Evolutionary conservation across 345 rosid species (phyloP), one percentile per base, ranked within the genome.

Genomic region (Salix suchowensis): DNA sequence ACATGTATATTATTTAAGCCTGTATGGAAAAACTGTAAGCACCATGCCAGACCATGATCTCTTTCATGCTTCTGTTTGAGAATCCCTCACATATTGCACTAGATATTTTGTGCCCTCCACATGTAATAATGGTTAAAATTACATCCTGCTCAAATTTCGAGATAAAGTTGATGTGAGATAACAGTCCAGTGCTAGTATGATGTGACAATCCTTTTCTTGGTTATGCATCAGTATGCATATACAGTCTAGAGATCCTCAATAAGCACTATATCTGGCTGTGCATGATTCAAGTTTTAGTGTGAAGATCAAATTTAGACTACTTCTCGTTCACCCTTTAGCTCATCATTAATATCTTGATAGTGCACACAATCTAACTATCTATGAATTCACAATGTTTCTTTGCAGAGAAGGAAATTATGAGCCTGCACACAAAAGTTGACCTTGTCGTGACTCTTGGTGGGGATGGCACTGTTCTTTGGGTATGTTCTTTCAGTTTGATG

Each of bases 391-490:
- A 24, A 46, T 21, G 1, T 84, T 82, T 76, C 71, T 73, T 76
- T 83, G 68, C 92, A 96, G 99, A 94, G 70, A 73, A 80, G 69
- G 97, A 94, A 78, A 84, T 96, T 82, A 82, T 71, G 65, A 90
- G 71, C 50, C 89, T 96, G 76, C 98, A 94, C 84, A 79, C 89
- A 46, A 88, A 92, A 81, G 94, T 96, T 78, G 99, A 96, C 85
- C 93, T 96, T 76, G 94, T 96, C 52, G 89, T 92, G 71, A 94
- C 99, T 76, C 99, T 96, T 81, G 99, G 99, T 79, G 99, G 99
- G n/a, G 99, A 96, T 86, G 99, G 99, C 75, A 96, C 99, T 44
- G 98, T 96, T 67, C 93, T 96, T 58, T 96, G 99, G 98, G 99
- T 96, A 90, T 24, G 92, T 78, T 14, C 67, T 34, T 68, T 71